Evolutionary conservation across 768 basidiomycete species (phyloP).

Genomic region (Peribolospora kevripleyi): DNA sequence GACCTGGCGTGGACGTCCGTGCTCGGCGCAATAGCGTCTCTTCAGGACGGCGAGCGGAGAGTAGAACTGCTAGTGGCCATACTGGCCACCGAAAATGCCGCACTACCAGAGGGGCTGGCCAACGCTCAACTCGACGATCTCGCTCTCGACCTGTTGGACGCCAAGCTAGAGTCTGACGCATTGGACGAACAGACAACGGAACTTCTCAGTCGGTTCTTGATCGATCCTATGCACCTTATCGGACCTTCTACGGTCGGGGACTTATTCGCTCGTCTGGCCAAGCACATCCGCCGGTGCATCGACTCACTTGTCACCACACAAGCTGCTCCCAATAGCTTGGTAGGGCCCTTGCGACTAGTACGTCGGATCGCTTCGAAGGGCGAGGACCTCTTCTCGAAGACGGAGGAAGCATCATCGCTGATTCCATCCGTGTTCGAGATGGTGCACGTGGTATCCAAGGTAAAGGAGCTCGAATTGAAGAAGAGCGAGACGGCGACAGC

Average conservation of each 20-base stretch:
- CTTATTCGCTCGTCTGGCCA: not conserved
- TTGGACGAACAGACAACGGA: too few relatives aligned
- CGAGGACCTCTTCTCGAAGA: conserved; percentile 3
- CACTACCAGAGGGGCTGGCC: not conserved
- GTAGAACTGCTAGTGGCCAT: conserved; percentile 20
- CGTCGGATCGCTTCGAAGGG: not conserved
- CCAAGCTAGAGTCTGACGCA: not conserved
- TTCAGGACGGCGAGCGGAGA: too few relatives aligned
- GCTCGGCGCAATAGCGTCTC: too few relatives aligned
- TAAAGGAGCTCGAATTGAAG: too few relatives aligned
- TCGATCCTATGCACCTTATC: not conserved
- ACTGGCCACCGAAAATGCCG: not conserved
- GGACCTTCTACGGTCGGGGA: not conserved
- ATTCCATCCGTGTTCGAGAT: not conserved
- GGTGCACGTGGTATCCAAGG: too few relatives aligned
- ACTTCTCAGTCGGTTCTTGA: not conserved
- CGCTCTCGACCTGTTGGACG: not conserved
- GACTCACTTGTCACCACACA: not conserved
- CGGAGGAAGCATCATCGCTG: not conserved
- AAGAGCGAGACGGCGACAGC: too few relatives aligned
- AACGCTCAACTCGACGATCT: conserved; percentile 3
- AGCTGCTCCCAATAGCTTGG: not conserved
- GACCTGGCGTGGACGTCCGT: too few relatives aligned
- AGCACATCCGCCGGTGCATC: not conserved
- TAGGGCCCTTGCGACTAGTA: too few relatives aligned